phyloP scores from a whole-genome alignment of 148 eudicot genomes.

The Polygonum maritimum region DNA sequence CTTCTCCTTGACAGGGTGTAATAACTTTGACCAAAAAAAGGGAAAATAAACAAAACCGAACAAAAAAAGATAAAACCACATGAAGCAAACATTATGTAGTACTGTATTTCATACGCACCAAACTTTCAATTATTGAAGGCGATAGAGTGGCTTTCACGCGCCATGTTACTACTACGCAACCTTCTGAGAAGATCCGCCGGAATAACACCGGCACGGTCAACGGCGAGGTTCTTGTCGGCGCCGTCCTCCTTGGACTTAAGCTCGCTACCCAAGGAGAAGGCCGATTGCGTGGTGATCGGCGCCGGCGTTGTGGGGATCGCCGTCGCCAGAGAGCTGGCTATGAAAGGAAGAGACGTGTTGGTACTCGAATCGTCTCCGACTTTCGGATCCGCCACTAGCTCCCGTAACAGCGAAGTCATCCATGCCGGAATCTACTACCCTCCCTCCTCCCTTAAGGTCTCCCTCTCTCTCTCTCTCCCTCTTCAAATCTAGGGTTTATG shows the following conservation, averaged over 20 bases:
- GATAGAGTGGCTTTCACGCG: neutral
- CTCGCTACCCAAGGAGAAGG: constrained; percentile 43
- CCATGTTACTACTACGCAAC: constrained; percentile 8
- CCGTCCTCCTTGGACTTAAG: neutral
- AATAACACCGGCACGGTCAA: neutral
- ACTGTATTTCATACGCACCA: neutral
- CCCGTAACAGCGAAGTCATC: constrained; percentile 90
- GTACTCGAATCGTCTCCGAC: constrained; percentile 64
- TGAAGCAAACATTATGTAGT: too few relatives aligned
- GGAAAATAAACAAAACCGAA: too few relatives aligned
- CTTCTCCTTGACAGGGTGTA: too few relatives aligned
- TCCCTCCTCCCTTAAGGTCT: constrained; percentile 65
- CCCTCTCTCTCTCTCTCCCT: constrained; percentile 13
- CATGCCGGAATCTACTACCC: constrained; percentile 95
- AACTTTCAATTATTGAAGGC: neutral
- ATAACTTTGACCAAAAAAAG: too few relatives aligned
- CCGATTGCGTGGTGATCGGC: constrained; percentile 82
- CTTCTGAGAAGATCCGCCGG: neutral
- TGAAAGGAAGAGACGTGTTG: constrained; percentile 51
- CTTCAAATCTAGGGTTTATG: neutral
- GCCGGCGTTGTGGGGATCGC: constrained; percentile 88
- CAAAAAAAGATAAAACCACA: too few relatives aligned
- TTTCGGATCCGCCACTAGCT: constrained; percentile 78
- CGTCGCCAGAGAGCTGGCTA: constrained; percentile 60
- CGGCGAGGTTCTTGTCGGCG: neutral